phyloP scores from a whole-genome alignment of 345 rosid genomes.

The Noccaea bulbosa region DNA sequence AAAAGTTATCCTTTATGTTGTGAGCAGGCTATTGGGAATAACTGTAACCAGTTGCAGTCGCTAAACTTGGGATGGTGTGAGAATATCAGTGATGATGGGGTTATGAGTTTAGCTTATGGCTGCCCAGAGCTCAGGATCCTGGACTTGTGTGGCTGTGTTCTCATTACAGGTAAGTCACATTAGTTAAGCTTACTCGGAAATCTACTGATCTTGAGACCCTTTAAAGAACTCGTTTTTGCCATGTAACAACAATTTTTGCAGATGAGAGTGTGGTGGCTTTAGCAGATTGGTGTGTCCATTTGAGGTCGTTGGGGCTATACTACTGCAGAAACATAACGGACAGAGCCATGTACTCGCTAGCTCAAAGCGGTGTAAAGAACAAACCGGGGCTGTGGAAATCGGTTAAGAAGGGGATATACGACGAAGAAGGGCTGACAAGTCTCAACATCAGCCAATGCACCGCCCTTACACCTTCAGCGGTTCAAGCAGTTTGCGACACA shows the following conservation, averaged over 20 bases:
- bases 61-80: constrained; percentile 98
- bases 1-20: background rate
- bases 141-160: constrained; percentile 82
- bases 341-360: constrained; percentile 82
- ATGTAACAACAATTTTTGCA: constrained; percentile 38
- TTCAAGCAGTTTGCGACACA: constrained; percentile 89
- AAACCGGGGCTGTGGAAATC: constrained; percentile 64
- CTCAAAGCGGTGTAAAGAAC: constrained; percentile 70
- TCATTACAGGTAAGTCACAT: constrained; percentile 69
- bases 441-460: constrained; percentile 99
- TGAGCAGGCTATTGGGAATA: constrained; percentile 80
- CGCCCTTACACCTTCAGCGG: constrained; percentile 89
- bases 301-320: constrained; percentile 81
- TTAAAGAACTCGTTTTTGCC: background rate
- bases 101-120: constrained; percentile 80
- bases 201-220: background rate
- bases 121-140: constrained; percentile 87
- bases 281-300: constrained; percentile 76
- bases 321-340: constrained; percentile 93
- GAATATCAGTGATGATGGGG: constrained; percentile 80
- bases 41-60: constrained; percentile 72
- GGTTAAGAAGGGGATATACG: constrained; percentile 48
- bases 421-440: constrained; percentile 80
- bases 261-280: constrained; percentile 90
- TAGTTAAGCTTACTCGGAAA: background rate